These are phyloP conservation scores for Sarocladium strictum DNA, from an alignment of 2,329 filamentous ascomycete genomes.

Conservation along the genomic window DNA sequence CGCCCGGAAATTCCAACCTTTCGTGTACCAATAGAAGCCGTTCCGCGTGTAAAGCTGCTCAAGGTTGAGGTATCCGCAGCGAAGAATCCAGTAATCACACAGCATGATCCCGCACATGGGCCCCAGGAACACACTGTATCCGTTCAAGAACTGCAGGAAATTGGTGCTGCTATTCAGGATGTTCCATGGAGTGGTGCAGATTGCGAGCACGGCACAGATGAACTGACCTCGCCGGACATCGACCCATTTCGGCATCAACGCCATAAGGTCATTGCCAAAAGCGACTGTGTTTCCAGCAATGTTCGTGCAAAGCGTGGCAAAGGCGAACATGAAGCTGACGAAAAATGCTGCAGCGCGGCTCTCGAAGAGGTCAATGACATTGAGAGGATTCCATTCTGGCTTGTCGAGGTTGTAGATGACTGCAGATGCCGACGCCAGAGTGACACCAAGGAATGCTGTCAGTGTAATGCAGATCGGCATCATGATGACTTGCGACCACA, in stretches of 20 bases:
- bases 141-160: constrained; percentile 24
- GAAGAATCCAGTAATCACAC: constrained; percentile 32
- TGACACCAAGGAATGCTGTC: constrained; percentile 39
- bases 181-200: constrained; percentile 15
- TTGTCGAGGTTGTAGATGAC: constrained; percentile 10
- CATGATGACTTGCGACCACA: constrained; percentile 15
- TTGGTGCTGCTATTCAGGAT: constrained; percentile 11
- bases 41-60: constrained; percentile 28
- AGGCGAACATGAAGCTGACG: constrained; percentile 20
- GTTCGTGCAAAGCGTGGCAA: constrained; percentile 47
- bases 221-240: constrained; percentile 44
- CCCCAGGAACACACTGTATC: constrained; percentile 30
- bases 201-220: constrained; percentile 20
- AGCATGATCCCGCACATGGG: constrained; percentile 30
- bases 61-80: constrained; percentile 26
- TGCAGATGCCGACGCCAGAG: constrained; percentile 4
- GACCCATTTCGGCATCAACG: constrained; percentile 44
- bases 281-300: constrained; percentile 46
- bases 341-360: constrained; percentile 25
- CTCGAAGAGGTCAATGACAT: constrained; percentile 20
- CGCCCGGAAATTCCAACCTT: constrained; percentile 25
- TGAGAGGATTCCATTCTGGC: constrained; percentile 22
- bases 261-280: constrained; percentile 47
- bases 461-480: constrained; percentile 13
- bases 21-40: constrained; percentile 24